These are phyloP conservation scores for Paraconiothyrium brasiliense DNA, from an alignment of 2,329 filamentous ascomycete genomes.

Conservation along the genomic window DNA sequence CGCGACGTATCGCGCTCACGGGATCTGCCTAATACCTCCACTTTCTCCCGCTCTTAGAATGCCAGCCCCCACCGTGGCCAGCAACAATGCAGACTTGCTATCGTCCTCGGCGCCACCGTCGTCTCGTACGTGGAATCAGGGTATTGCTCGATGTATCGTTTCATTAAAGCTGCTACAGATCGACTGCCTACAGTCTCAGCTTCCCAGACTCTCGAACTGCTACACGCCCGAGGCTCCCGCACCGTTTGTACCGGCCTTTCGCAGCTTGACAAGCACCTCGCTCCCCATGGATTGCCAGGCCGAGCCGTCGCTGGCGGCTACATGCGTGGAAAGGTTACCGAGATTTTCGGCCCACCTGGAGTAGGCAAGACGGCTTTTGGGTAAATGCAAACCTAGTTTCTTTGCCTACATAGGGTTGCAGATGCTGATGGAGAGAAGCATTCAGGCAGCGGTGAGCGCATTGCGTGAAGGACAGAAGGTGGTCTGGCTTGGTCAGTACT, in stretches of 20 bases:
- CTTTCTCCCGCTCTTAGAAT: slow-evolving; percentile 12
- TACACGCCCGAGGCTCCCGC: slow-evolving; percentile 62
- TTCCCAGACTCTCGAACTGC: slow-evolving; percentile 72
- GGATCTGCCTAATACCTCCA: slow-evolving; percentile 22
- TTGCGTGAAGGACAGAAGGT: slow-evolving; percentile 70
- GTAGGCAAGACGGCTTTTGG: slow-evolving; percentile 85
- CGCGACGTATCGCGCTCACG: slow-evolving; percentile 24
- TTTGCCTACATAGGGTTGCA: slow-evolving; percentile 21
- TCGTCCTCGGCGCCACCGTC: slow-evolving; percentile 43
- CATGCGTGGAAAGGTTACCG: slow-evolving; percentile 79
- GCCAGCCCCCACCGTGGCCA: slow-evolving; percentile 37
- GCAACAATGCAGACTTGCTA: slow-evolving; percentile 35
- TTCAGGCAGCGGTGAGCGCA: slow-evolving; percentile 74
- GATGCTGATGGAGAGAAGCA: slow-evolving; percentile 59
- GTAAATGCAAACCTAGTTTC: slow-evolving; percentile 60
- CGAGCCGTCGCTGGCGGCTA: slow-evolving; percentile 62
- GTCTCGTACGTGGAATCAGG: slow-evolving; percentile 45
- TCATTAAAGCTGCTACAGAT: slow-evolving; percentile 60
- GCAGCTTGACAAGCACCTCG: slow-evolving; percentile 57
- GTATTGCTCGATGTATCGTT: not conserved
- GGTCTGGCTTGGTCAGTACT: slow-evolving; percentile 80
- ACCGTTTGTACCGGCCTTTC: slow-evolving; percentile 59
- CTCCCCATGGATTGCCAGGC: slow-evolving; percentile 35
- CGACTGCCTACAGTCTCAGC: slow-evolving; percentile 80
- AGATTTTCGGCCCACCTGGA: slow-evolving; percentile 88